phyloP scores from a whole-genome alignment of 75 land plant genomes.

The Picea sitchensis region DNA sequence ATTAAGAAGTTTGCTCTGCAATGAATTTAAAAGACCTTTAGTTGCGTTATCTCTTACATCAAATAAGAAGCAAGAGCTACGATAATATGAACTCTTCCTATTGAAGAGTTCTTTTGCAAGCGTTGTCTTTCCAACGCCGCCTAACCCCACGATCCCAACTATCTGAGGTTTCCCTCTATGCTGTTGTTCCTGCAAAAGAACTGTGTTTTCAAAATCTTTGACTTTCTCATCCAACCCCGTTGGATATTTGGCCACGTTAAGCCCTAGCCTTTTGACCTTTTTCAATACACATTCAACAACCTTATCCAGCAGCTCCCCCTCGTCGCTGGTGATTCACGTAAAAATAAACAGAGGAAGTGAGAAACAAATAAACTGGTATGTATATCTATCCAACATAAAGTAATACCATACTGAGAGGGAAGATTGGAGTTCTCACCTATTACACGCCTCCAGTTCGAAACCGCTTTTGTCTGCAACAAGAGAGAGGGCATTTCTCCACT shows the following conservation, averaged over 20 bases:
- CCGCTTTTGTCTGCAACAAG: neutral
- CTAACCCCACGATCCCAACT: neutral
- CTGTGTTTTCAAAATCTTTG: neutral
- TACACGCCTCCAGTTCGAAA: neutral
- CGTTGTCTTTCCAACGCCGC: neutral
- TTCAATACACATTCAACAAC: neutral
- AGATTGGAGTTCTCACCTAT: neutral
- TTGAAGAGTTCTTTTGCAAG: slow-evolving; percentile 1
- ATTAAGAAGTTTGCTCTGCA: neutral
- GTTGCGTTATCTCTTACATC: neutral
- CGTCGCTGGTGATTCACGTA: neutral
- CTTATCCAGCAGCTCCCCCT: neutral
- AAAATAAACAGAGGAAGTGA: too few relatives aligned
- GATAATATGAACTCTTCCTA: neutral
- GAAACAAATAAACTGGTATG: too few relatives aligned
- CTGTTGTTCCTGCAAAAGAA: neutral
- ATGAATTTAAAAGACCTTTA: too few relatives aligned
- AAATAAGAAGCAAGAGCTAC: neutral
- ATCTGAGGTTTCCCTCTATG: neutral
- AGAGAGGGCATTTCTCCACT: neutral
- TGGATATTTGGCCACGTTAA: neutral
- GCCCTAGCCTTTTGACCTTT: neutral
- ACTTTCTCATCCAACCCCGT: neutral
- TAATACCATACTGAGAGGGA: neutral
- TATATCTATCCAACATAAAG: neutral